Evolutionary conservation across 371 early-diverging fungal species (phyloP).

Genomic region (Mucor circinelloides): DNA sequence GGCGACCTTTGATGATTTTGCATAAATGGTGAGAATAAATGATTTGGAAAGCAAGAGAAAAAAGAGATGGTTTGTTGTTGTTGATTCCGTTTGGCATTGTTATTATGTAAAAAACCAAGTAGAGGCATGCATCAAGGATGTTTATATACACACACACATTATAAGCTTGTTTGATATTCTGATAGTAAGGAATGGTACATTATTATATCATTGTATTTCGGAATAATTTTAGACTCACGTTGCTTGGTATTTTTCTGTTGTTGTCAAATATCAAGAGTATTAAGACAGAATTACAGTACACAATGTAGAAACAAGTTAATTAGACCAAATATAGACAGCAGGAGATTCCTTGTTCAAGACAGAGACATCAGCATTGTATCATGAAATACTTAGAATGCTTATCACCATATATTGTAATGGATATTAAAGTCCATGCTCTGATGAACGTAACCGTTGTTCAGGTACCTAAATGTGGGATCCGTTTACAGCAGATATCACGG

Average conservation of each 20-base stretch:
- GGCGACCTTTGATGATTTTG: constrained; percentile 5
- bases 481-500: too few relatives aligned
- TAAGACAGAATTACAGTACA: background rate
- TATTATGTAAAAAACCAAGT: background rate
- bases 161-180: background rate
- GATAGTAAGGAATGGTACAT: constrained; percentile 9
- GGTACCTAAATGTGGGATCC: too few relatives aligned
- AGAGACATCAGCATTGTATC: too few relatives aligned
- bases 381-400: too few relatives aligned
- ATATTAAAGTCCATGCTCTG: too few relatives aligned
- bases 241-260: background rate
- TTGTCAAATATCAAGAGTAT: background rate
- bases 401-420: too few relatives aligned
- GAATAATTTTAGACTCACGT: background rate
- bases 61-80: background rate
- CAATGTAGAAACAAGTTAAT: background rate
- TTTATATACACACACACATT: constrained; percentile 2
- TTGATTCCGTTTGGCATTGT: background rate
- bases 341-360: too few relatives aligned
- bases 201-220: constrained; percentile 1
- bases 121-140: constrained; percentile 6
- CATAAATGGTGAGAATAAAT: background rate
- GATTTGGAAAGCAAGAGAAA: background rate
- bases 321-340: background rate
- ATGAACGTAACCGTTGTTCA: too few relatives aligned